These are phyloP conservation scores for Gentiana dahurica DNA, from an alignment of 257 asterid species.

Conservation along the genomic window DNA sequence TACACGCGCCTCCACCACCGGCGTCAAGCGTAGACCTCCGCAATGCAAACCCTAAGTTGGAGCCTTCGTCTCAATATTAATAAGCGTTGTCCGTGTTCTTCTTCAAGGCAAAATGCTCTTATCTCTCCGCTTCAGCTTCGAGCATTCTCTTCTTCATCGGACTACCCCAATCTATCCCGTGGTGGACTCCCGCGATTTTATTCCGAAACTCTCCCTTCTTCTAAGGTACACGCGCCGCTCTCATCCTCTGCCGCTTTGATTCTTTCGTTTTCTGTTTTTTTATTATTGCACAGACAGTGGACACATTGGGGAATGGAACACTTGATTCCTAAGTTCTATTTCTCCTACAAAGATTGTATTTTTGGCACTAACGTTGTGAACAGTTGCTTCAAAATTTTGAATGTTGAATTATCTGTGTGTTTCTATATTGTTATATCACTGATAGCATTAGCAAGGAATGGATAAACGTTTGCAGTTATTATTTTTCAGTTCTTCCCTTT, in stretches of 20 bases:
- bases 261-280: no score
- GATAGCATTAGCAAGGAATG: not conserved
- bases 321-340: no score
- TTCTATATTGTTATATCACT: not conserved
- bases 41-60: conserved; percentile 15
- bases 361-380: no score
- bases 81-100: not conserved
- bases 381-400: no score
- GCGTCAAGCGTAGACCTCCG: not conserved
- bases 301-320: no score
- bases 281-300: no score
- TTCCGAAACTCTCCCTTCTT: conserved; percentile 57
- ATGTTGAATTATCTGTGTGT: no score
- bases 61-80: conserved; percentile 1
- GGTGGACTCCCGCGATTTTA: conserved; percentile 95
- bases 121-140: conserved; percentile 15
- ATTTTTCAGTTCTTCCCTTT: not conserved
- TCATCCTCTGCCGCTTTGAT: not conserved
- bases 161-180: conserved; percentile 69
- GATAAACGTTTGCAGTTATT: not conserved
- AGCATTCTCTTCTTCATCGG: conserved; percentile 46
- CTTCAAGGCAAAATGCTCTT: not conserved
- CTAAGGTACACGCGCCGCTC: conserved; percentile 24
- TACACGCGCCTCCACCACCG: no score
- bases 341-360: no score